A percentile compares a stretch with the other conserved stretches of the same genome.
phyloP scores from a whole-genome alignment of 2,329 filamentous ascomycete genomes.

The Nothophoma quercina region DNA sequence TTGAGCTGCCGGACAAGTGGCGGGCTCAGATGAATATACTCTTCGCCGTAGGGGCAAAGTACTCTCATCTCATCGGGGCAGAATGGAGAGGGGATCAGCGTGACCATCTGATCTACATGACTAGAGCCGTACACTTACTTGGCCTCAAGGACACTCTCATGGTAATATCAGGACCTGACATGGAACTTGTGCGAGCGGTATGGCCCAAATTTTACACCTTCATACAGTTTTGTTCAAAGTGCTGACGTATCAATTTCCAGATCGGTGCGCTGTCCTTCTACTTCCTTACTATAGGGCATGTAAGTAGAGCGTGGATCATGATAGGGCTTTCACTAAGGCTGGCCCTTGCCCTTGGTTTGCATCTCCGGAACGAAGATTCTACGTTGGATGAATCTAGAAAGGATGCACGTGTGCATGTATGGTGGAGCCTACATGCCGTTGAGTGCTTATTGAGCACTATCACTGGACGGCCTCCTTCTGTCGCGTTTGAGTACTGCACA shows the following conservation, averaged over 20 bases:
- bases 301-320: conserved; percentile 48
- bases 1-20: conserved; percentile 30
- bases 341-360: conserved; percentile 46
- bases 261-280: conserved; percentile 31
- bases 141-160: too few species aligned
- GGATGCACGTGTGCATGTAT: conserved; percentile 43
- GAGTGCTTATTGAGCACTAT: conserved; percentile 46
- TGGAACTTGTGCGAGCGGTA: conserved; percentile 48
- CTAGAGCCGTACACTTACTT: too few species aligned
- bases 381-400: conserved; percentile 26
- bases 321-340: conserved; percentile 47
- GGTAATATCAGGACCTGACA: conserved; percentile 41
- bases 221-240: too few species aligned
- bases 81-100: conserved; percentile 34
- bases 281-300: conserved; percentile 33
- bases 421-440: conserved; percentile 49
- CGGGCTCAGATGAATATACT: conserved; percentile 50
- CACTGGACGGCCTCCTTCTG: conserved; percentile 45
- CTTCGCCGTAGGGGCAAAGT: conserved; percentile 51
- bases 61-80: conserved; percentile 43
- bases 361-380: conserved; percentile 42
- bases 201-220: conserved; percentile 36
- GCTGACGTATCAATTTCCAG: too few species aligned
- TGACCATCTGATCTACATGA: conserved; percentile 49
- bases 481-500: conserved; percentile 41